Conservation (phyloP, 2,329 filamentous ascomycete species). For the Verticillium alfalfae region DNA sequence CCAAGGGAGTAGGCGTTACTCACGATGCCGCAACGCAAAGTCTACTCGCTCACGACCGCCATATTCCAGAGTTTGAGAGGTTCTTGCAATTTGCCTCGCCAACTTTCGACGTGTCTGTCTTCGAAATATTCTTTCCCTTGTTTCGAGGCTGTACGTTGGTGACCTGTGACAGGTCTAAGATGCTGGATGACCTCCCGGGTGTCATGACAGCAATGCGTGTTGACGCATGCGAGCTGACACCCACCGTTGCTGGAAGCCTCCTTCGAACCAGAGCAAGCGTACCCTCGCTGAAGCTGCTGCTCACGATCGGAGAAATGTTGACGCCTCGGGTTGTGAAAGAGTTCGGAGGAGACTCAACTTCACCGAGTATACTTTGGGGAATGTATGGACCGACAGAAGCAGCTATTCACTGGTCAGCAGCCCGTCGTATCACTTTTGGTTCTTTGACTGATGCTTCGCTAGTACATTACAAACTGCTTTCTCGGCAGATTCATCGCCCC, state of each 20-base stretch:
- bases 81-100: conserved; percentile 91
- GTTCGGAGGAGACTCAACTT: conserved; percentile 58
- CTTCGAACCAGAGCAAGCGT: conserved; percentile 62
- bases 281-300: conserved; percentile 62
- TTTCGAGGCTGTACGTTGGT: conserved; percentile 70
- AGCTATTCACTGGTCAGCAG: conserved; percentile 69
- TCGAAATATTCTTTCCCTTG: conserved; percentile 89
- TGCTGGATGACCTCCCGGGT: conserved; percentile 70
- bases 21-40: conserved; percentile 78
- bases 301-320: conserved; percentile 93
- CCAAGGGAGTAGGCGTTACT: conserved; percentile 81
- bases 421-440: neutral
- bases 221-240: conserved; percentile 84
- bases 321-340: conserved; percentile 70
- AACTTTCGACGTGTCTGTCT: conserved; percentile 91
- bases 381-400: conserved; percentile 96
- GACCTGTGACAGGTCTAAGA: conserved; percentile 59
- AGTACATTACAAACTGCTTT: conserved; percentile 68
- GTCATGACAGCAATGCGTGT: conserved; percentile 61
- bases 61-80: conserved; percentile 69
- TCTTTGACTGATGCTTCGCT: neutral
- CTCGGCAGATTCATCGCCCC: conserved; percentile 46
- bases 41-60: conserved; percentile 70
- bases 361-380: conserved; percentile 68
- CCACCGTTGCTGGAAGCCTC: conserved; percentile 77